phyloP scores from a whole-genome alignment of 2,329 filamentous ascomycete genomes.

The Stachybotrys chlorohalonatus region DNA sequence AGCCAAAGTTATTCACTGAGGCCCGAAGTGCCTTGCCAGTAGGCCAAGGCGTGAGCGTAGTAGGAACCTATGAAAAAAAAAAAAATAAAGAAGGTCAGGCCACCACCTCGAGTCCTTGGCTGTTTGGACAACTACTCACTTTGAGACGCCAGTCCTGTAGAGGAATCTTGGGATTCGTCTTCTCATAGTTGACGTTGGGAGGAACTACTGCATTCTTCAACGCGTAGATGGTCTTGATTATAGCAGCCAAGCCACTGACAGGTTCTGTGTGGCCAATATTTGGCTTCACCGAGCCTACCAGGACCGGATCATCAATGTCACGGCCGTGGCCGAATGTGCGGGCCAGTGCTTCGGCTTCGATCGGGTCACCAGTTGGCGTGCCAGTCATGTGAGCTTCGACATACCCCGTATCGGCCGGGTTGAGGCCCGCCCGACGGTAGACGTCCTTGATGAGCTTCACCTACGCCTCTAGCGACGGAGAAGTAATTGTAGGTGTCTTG shows the following conservation, averaged over 20 bases:
- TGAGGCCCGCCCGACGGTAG: conserved; percentile 21
- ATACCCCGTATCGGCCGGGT: conserved; percentile 18
- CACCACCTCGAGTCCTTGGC: no score
- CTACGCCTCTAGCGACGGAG: no score
- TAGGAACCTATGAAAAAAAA: no score
- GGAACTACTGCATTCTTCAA: neutral
- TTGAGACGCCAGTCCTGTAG: no score
- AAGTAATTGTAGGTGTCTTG: conserved; percentile 42
- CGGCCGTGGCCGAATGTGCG: conserved; percentile 12
- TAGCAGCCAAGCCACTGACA: conserved; percentile 8
- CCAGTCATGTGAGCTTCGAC: conserved; percentile 48
- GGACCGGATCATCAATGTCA: conserved; percentile 26
- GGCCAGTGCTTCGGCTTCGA: conserved; percentile 41
- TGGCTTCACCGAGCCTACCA: conserved; percentile 39
- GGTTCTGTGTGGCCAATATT: neutral
- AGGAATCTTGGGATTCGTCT: neutral
- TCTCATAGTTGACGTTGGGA: neutral
- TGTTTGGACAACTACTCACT: no score
- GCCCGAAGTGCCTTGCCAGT: neutral
- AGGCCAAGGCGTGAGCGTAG: neutral
- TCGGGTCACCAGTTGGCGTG: conserved; percentile 45
- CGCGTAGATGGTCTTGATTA: neutral
- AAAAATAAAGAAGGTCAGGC: no score
- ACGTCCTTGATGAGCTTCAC: conserved; percentile 25
- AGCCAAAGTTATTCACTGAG: conserved; percentile 18